A percentile compares a stretch with the other conserved stretches of the same genome.
phyloP scores from a whole-genome alignment of 2,329 filamentous ascomycete species.

The Claviceps africana region DNA sequence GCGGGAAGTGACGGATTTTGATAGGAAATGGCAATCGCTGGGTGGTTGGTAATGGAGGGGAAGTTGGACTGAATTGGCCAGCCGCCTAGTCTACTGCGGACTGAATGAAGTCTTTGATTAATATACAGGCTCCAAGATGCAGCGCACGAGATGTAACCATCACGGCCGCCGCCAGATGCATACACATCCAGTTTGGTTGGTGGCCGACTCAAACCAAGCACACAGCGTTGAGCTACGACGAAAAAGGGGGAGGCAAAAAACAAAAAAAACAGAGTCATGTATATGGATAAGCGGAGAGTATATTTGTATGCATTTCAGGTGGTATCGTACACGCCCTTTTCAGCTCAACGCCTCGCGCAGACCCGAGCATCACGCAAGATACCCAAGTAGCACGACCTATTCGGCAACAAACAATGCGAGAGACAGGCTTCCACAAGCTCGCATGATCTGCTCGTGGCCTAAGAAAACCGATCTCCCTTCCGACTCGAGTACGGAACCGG shows the following conservation, averaged over 20 bases:
- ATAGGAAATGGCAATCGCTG: background rate
- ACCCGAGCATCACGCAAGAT: background rate
- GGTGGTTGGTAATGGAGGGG: background rate
- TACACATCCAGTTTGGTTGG: background rate
- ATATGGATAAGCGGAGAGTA: background rate
- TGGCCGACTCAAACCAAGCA: background rate
- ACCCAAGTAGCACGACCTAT: background rate
- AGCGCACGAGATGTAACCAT: too few species aligned
- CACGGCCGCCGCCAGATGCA: background rate
- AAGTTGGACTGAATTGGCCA: too few species aligned
- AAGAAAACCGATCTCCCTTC: constrained; percentile 78
- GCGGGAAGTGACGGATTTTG: background rate
- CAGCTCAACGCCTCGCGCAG: background rate
- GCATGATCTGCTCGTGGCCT: constrained; percentile 4
- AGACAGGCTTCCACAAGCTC: background rate
- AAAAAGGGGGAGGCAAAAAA: background rate
- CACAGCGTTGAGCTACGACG: background rate
- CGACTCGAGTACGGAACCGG: constrained; percentile 57
- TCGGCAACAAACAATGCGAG: background rate
- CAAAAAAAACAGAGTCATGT: background rate
- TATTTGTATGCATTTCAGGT: background rate
- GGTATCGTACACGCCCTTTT: background rate
- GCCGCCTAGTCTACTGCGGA: too few species aligned
- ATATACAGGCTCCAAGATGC: too few species aligned
- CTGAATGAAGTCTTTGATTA: too few species aligned